Evolutionary conservation across 2,329 filamentous ascomycete genomes (phyloP).

Genomic region (Fusarium sp.): DNA sequence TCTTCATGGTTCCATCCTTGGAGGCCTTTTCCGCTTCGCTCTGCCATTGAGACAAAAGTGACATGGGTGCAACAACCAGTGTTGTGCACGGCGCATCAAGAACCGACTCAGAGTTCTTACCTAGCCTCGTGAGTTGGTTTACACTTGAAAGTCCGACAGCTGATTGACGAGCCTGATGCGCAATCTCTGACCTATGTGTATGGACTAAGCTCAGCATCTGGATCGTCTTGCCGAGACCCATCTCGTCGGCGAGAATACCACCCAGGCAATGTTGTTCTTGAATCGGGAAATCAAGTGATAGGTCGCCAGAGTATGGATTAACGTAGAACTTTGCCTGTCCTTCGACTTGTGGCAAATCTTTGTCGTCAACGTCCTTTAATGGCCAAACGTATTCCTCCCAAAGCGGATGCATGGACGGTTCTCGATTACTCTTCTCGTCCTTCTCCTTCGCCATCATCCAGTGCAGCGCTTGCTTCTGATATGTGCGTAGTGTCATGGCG

Average conservation of each 20-base stretch:
- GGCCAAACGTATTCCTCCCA: slow-evolving; percentile 99
- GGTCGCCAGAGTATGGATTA: slow-evolving; percentile 95
- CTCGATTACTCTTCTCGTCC: slow-evolving; percentile 77
- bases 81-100: slow-evolving; percentile 88
- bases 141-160: slow-evolving; percentile 59
- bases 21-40: slow-evolving; percentile 95
- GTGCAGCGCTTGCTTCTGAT: slow-evolving; percentile 94
- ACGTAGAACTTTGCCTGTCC: slow-evolving; percentile 87
- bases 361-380: slow-evolving; percentile 86
- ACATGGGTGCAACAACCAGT: slow-evolving; percentile 96
- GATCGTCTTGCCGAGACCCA: slow-evolving; percentile 98
- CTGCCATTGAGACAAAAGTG: slow-evolving; percentile 95
- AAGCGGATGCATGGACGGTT: slow-evolving; percentile 92
- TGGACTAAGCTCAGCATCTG: slow-evolving; percentile 97
- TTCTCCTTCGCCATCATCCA: slow-evolving; percentile 98
- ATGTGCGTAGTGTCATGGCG: slow-evolving; percentile 85
- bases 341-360: slow-evolving; percentile 75
- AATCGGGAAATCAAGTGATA: slow-evolving; percentile 90
- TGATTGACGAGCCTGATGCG: slow-evolving; percentile 56
- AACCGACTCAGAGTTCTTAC: slow-evolving; percentile 69
- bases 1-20: slow-evolving; percentile 83
- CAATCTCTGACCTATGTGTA: slow-evolving; percentile 77
- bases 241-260: slow-evolving; percentile 94
- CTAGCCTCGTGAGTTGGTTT: slow-evolving; percentile 74
- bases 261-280: slow-evolving; percentile 97